Base-by-base conservation (phyloP, 805 yeast species). In the Yarrowia sp. region DNA sequence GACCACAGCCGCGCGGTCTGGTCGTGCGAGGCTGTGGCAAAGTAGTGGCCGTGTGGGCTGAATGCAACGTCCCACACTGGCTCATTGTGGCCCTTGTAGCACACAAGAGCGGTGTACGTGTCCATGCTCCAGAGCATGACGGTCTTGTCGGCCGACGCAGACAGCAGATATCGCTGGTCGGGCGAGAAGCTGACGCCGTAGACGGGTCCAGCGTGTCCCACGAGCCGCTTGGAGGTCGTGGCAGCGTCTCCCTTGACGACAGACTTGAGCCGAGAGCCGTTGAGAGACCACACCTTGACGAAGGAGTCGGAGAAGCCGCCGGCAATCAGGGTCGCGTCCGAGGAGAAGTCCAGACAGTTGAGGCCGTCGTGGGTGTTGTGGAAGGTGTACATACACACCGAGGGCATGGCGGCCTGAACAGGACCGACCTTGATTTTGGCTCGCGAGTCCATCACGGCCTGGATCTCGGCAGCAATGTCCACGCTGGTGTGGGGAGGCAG, bases 1-100 rank as follows among this genome's bases (percentile, higher is more conserved):
- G 97, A 91, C 99, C 99, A 94, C 62, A 94, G 78, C 65, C 98
- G 81, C 0, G 98, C 98, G 0, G 99, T 94, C 73, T 92, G 97
- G 72, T 94, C 99, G 71, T 92, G 97, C 2, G 97, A 90, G 0
- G 96, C 97, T 0, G 97, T 92, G n/a, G 96, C 97, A 74, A 94
- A 94, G 76, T 94, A 94, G 75, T 94, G 98, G 5, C 99, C 99
- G 68, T 88, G 77, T 2, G 99, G 99, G 2, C 96, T 86, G 70
- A 90, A 94, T 68, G 87, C 83, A 7, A 94, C 97, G 72, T 94
- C 98, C 99, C 99, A 94, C 25, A 94, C 88, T 0, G 99, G 98
- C 67, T 90, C 96, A 69, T 86, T 90, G 71, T 94, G 99, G 8
- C 98, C 97, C 72, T 90, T 90, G 76, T 94, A 94, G n/a, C 91